Percentiles rank a stretch among this genome's conserved stretches.
phyloP scores from a whole-genome alignment of 2,329 filamentous ascomycete genomes.

The Incumbomyces lentus region DNA sequence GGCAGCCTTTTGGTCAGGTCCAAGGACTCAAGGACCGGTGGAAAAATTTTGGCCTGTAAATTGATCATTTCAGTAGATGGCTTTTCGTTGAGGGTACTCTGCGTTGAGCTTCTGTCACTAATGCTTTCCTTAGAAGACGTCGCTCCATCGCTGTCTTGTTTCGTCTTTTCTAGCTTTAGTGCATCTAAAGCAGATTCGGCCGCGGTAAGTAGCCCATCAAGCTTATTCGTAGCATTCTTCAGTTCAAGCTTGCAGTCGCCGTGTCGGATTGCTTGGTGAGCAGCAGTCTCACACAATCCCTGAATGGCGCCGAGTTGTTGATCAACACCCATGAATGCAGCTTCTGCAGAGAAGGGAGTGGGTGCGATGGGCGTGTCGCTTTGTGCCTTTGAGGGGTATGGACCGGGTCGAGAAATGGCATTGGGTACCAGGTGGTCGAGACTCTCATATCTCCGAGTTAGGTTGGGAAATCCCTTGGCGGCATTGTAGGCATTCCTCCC shows the following conservation, averaged over 20 bases:
- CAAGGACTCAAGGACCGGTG: background rate
- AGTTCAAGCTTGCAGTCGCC: constrained; percentile 76
- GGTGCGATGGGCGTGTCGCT: background rate
- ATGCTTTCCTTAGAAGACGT: constrained; percentile 4
- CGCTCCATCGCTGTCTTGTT: constrained; percentile 19
- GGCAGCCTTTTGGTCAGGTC: background rate
- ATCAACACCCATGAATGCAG: constrained; percentile 63
- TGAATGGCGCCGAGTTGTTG: constrained; percentile 71
- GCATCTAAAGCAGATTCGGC: constrained; percentile 46
- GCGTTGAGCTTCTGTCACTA: constrained; percentile 6
- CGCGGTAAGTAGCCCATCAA: constrained; percentile 52
- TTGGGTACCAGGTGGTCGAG: background rate
- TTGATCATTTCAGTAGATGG: constrained; percentile 1
- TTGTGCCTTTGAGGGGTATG: background rate
- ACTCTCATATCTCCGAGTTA: constrained; percentile 6
- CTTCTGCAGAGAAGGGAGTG: constrained; percentile 45
- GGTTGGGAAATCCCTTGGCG: constrained; percentile 26
- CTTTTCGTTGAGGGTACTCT: constrained; percentile 7
- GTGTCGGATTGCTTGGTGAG: constrained; percentile 79
- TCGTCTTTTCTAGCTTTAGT: constrained; percentile 33
- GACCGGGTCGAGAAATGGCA: background rate
- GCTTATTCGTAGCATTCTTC: constrained; percentile 53
- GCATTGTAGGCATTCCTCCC: constrained; percentile 68
- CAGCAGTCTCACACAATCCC: constrained; percentile 70
- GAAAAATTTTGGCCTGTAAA: background rate